These are phyloP conservation scores for Pseudogymnoascus sp. DNA, from an alignment of 2,329 filamentous ascomycete species.

Conservation along the genomic window DNA sequence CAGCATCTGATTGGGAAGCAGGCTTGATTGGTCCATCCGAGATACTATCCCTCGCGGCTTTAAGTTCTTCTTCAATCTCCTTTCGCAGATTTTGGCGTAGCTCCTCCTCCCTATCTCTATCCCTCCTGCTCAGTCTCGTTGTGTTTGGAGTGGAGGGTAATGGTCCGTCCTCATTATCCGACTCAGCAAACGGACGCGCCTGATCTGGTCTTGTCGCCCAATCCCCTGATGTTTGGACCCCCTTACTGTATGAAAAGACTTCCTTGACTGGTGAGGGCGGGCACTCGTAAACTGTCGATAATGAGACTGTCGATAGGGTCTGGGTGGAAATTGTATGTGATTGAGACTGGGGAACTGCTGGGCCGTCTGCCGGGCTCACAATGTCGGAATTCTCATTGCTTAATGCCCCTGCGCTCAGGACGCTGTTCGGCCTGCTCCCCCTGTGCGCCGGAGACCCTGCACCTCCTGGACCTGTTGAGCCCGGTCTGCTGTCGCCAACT, in stretches of 20 bases:
- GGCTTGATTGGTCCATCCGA: conserved; percentile 43
- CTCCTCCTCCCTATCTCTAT: conserved; percentile 80
- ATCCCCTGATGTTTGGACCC: conserved; percentile 79
- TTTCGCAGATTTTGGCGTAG: conserved; percentile 74
- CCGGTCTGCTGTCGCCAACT: conserved; percentile 68
- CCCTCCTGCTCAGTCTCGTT: conserved; percentile 71
- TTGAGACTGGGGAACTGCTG: conserved; percentile 29
- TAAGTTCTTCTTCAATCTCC: conserved; percentile 90
- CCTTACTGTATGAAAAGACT: conserved; percentile 94
- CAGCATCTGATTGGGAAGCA: conserved; percentile 37
- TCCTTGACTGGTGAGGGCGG: conserved; percentile 71
- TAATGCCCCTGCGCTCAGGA: conserved; percentile 72
- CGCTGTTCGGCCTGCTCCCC: conserved; percentile 77
- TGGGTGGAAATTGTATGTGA: conserved; percentile 44
- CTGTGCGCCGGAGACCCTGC: conserved; percentile 59
- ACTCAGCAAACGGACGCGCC: conserved; percentile 44
- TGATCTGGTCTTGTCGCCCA: conserved; percentile 53
- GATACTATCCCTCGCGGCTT: conserved; percentile 57
- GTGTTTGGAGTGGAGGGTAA: conserved; percentile 47
- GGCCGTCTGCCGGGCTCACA: conserved; percentile 40
- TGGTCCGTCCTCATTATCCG: conserved; percentile 57
- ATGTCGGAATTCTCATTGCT: conserved; percentile 67
- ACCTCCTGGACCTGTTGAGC: conserved; percentile 57
- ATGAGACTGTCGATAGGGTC: conserved; percentile 64
- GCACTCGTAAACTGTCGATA: conserved; percentile 74